phyloP scores from a whole-genome alignment of 495 filamentous ascomycete species.

The Penicillium canariense region DNA sequence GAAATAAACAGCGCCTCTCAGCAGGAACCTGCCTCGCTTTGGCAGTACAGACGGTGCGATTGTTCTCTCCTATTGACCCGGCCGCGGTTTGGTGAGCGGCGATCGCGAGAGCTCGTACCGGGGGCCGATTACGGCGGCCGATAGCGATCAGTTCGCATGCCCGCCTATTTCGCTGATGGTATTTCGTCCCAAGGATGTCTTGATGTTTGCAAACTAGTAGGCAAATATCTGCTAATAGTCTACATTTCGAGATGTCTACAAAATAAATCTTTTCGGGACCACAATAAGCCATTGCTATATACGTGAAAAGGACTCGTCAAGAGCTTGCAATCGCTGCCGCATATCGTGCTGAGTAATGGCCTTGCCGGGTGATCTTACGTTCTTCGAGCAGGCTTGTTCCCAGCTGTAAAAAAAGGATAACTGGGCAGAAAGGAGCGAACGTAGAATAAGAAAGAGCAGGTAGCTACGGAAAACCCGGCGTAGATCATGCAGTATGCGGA shows the following conservation, averaged over 20 bases:
- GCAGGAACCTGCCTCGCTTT: slow-evolving; percentile 12
- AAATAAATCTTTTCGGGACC: too few species aligned
- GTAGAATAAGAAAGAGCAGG: too few species aligned
- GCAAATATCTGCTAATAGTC: too few species aligned
- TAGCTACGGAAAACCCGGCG: neutral
- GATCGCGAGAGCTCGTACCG: slow-evolving; percentile 7
- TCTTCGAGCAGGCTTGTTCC: neutral
- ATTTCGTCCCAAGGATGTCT: neutral
- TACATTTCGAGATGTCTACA: too few species aligned
- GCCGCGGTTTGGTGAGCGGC: neutral
- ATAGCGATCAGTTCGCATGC: neutral
- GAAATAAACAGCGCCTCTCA: slow-evolving; percentile 3
- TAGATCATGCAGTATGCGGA: slow-evolving; percentile 6
- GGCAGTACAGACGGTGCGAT: slow-evolving; percentile 10
- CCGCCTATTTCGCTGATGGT: too few species aligned
- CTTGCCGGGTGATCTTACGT: slow-evolving; percentile 9
- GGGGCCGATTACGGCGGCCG: neutral
- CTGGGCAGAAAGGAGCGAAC: neutral
- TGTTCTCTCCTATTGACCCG: neutral
- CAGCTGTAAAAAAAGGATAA: neutral
- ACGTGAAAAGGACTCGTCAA: too few species aligned
- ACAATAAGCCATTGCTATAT: too few species aligned
- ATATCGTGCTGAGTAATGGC: slow-evolving; percentile 27
- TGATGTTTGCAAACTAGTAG: too few species aligned
- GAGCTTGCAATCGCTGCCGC: too few species aligned